Evolutionary conservation across 176 grass and related monocot species (phyloP).

Genomic region (Oryza longistaminata): DNA sequence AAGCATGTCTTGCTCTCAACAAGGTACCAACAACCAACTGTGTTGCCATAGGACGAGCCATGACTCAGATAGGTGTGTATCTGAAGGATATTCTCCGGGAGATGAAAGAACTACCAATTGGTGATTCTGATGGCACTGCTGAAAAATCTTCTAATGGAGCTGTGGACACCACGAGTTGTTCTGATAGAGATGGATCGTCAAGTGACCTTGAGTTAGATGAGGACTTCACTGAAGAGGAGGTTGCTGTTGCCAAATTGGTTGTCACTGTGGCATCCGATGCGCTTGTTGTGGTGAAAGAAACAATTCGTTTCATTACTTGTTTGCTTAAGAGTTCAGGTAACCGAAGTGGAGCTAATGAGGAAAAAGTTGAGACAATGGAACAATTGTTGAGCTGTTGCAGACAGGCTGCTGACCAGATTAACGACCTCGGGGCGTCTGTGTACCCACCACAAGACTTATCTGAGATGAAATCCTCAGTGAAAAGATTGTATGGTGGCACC

Average conservation of each 20-base stretch:
- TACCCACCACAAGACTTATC: conserved; percentile 75
- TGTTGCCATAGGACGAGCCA: conserved; percentile 69
- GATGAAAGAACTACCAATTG: conserved; percentile 79
- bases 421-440: conserved; percentile 75
- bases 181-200: conserved; percentile 61
- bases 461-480: conserved; percentile 58
- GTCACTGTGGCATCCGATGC: conserved; percentile 55
- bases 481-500: conserved; percentile 35
- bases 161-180: conserved; percentile 28
- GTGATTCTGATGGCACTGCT: conserved; percentile 34
- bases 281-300: conserved; percentile 71
- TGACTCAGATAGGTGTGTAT: conserved; percentile 71
- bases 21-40: conserved; percentile 77
- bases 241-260: conserved; percentile 59
- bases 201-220: conserved; percentile 59
- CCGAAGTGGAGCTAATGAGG: conserved; percentile 36
- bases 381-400: conserved; percentile 62
- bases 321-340: conserved; percentile 62
- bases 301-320: conserved; percentile 74
- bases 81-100: conserved; percentile 88
- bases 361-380: conserved; percentile 78
- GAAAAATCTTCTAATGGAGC: conserved; percentile 44
- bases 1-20: conserved; percentile 82
- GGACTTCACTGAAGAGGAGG: conserved; percentile 72
- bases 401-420: conserved; percentile 66